Base-by-base conservation (phyloP, 1,284 basidiomycete species). In the Megacollybia platyphylla region DNA sequence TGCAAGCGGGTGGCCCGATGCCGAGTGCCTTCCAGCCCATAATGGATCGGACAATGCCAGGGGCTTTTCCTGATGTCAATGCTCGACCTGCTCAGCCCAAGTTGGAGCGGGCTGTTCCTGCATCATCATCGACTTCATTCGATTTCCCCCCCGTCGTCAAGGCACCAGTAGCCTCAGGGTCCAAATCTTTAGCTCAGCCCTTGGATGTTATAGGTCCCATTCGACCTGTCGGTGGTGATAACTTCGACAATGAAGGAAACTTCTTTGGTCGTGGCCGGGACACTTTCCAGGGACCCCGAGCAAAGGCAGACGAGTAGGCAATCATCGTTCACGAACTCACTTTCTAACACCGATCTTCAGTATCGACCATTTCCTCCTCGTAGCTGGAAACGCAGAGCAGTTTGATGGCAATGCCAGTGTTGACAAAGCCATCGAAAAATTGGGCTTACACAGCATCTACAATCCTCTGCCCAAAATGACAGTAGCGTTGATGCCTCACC, bases 401-500 rank as follows among this genome's bases (percentile, higher is more conserved):
- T 78, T 78, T 49, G 73, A 76, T 48, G 67, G 66, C 0, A 74
- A 73, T 47, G 70, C 59, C 2, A 71, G 58, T 17, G 64, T 80
- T 10, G 70, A 71, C n/a, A 56, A 66, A 15, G 73, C 72, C 3
- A 54, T 73, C 0, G 47, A 59, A 43, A 62, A 61, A 45, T 57
- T 76, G 27, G 65, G 63, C 0, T 55, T 80, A 36, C 51, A 52
- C 11, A 56, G 50, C 24, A 59, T 72, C 31, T 61, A 61, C 36
- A 54, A 67, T 13, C 55, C 62, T 6, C 43, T 77, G 5, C 65
- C 67, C 0, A 70, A 70, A 4, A 73, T 83, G 70, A 63, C 63
- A 26, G 63, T 79, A 15, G 57, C 66, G 0, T 57, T 82, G 26
- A 71, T 82, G 66, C 68, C 78, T 8, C 78, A 82, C 58, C 79